A percentile compares a stretch with the other conserved stretches of the same genome.
Evolutionary conservation across 1,284 basidiomycete species (phyloP).

Genomic region (Cryptococcus maquisensis): DNA sequence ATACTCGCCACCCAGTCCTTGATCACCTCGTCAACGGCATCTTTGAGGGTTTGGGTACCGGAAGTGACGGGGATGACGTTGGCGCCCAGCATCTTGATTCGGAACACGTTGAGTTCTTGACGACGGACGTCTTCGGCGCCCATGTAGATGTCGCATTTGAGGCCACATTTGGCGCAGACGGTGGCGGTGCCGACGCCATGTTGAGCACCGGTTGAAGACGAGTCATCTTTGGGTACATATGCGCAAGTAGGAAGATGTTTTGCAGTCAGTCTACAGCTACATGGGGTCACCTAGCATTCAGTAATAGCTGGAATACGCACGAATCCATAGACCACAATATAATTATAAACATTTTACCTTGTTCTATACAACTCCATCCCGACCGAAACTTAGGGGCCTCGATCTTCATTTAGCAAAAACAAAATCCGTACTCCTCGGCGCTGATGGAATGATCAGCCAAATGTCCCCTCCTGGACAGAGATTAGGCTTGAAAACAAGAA

Average conservation of each 20-base stretch:
- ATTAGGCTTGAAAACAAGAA: not conserved
- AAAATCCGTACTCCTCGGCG: slow-evolving; percentile 76
- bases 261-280: too few relatives aligned
- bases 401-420: slow-evolving; percentile 63
- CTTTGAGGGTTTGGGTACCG: slow-evolving; percentile 92
- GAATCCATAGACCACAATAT: too few relatives aligned
- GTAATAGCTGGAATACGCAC: too few relatives aligned
- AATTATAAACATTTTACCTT: too few relatives aligned
- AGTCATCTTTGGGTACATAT: too few relatives aligned
- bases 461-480: not conserved
- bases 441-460: slow-evolving; percentile 55
- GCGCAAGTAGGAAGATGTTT: too few relatives aligned
- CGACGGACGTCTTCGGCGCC: slow-evolving; percentile 95
- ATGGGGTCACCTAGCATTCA: too few relatives aligned
- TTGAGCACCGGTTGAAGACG: slow-evolving; percentile 94
- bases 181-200: slow-evolving; percentile 99
- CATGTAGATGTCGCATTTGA: slow-evolving; percentile 98
- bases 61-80: slow-evolving; percentile 90
- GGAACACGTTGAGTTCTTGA: slow-evolving; percentile 94
- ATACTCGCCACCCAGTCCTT: slow-evolving; percentile 98
- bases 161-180: slow-evolving; percentile 91
- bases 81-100: slow-evolving; percentile 95
- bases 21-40: slow-evolving; percentile 95
- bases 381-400: too few relatives aligned
- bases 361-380: too few relatives aligned